phyloP scores from a whole-genome alignment of 1,284 basidiomycete genomes.

The Rhodotorula sp. region DNA sequence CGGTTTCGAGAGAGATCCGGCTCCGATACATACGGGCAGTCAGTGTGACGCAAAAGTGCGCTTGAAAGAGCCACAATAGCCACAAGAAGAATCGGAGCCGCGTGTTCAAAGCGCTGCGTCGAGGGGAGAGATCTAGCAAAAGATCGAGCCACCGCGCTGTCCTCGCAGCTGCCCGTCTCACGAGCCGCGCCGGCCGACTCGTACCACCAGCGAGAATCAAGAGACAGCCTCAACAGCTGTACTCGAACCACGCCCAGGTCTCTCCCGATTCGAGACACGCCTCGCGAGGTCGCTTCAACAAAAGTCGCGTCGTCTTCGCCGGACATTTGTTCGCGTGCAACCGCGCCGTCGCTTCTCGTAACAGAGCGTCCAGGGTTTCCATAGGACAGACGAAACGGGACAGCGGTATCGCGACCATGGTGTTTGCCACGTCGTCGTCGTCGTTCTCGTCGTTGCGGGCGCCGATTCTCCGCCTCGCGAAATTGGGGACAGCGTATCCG shows the following conservation, averaged over 20 bases:
- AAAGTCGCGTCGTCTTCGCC: background rate
- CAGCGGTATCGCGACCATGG: constrained; percentile 19
- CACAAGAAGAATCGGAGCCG: no score
- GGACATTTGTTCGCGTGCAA: background rate
- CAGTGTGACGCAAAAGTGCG: no score
- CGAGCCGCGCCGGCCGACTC: background rate
- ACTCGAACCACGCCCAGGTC: background rate
- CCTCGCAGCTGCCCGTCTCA: no score
- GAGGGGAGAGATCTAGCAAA: background rate
- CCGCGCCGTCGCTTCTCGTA: background rate
- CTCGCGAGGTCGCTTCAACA: background rate
- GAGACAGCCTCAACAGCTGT: background rate
- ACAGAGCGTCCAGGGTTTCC: no score
- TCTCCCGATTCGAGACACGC: background rate
- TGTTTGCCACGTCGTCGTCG: constrained; percentile 33
- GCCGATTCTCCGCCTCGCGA: constrained; percentile 46
- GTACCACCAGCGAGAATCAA: background rate
- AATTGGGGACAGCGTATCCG: constrained; percentile 52
- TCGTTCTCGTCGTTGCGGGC: constrained; percentile 34
- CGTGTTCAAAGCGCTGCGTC: background rate
- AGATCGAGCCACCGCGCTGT: background rate
- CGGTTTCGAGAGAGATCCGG: no score
- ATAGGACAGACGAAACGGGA: no score
- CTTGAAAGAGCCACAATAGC: no score
- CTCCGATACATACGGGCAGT: no score